phyloP scores from a whole-genome alignment of 1,284 basidiomycete species.

The Malassezia sympodialis region DNA sequence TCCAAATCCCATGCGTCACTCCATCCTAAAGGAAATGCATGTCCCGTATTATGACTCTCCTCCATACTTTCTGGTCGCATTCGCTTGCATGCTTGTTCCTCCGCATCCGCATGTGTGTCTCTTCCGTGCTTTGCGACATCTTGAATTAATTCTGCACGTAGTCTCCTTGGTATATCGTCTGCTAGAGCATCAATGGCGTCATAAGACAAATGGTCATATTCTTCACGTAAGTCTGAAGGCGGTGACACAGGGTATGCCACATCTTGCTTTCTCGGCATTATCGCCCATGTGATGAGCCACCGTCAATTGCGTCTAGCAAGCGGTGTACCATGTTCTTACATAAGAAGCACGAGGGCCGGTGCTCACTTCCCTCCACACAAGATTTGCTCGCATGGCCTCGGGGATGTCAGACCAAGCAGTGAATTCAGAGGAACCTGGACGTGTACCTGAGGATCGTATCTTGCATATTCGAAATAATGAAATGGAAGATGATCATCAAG shows the following conservation, averaged over 20 bases:
- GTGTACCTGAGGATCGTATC: background rate
- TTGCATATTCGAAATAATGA: background rate
- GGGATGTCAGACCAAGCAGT: background rate
- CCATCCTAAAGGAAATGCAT: background rate
- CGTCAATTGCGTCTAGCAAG: background rate
- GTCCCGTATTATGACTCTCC: background rate
- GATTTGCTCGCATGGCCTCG: background rate
- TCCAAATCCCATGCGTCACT: constrained; percentile 16
- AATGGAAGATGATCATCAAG: background rate
- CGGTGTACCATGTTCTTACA: background rate
- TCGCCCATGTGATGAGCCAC: background rate
- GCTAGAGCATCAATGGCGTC: background rate
- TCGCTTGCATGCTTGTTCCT: background rate
- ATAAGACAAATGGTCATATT: background rate
- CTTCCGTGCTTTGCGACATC: background rate
- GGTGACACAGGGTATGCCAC: constrained; percentile 9
- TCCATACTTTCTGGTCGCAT: background rate
- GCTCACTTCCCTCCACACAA: background rate
- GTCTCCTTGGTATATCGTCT: constrained; percentile 8
- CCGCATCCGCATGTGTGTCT: background rate
- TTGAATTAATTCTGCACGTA: background rate
- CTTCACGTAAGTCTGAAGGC: background rate
- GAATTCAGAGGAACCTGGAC: background rate
- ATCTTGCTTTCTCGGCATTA: background rate
- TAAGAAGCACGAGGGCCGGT: background rate